Evolutionary conservation across 2,329 filamentous ascomycete genomes (phyloP), one percentile per base, ranked within the genome.

Genomic region (Botrytis medusae): DNA sequence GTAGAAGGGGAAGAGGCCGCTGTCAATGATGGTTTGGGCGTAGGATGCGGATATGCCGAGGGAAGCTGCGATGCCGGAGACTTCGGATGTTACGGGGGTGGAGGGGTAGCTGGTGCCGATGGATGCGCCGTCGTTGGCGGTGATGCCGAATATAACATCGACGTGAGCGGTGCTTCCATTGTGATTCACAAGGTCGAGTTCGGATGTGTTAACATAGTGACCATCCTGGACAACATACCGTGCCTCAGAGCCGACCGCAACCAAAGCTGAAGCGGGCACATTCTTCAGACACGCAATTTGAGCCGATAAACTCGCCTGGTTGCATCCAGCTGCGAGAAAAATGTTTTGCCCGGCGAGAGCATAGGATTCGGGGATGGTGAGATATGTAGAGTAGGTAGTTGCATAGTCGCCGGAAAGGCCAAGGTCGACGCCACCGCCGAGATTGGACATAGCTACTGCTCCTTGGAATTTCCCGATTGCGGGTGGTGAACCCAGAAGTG

Each of bases 171-270:
- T 84, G 68, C 81, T 85, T 32, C 79, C 79, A 73, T 86, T 85
- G 37, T 79, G 80, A 14, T 82, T 82, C 5, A 81, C 79, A 42
- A 87, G 82, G 69, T 85, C 81, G 18, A 88, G 83, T 60, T 87
- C 80, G 18, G 83, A 79, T 0, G 85, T 86, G 74, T 85, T 84
- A 73, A 88, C 85, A 71, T 83, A 85, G n/a, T 79, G 82, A 34
- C 86, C 86, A 73, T 88, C 87, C 76, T 88, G 85, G 18, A 88
- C 86, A 12, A 88, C 85, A 74, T 87, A 87, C 60, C 85, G 83
- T 22, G 87, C 85, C 2, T 84, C 82, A 0, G 82, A 83, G 7
- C 79, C 74, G 10, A 83, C 77, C 4, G 79, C 80, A 1, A 83
- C 81, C 16, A 86, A 78, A 1, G 79, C 79, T 3, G 80, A 76